Evolutionary conservation across 2,329 filamentous ascomycete species (phyloP).

Genomic region (Drechmeria coniospora): DNA sequence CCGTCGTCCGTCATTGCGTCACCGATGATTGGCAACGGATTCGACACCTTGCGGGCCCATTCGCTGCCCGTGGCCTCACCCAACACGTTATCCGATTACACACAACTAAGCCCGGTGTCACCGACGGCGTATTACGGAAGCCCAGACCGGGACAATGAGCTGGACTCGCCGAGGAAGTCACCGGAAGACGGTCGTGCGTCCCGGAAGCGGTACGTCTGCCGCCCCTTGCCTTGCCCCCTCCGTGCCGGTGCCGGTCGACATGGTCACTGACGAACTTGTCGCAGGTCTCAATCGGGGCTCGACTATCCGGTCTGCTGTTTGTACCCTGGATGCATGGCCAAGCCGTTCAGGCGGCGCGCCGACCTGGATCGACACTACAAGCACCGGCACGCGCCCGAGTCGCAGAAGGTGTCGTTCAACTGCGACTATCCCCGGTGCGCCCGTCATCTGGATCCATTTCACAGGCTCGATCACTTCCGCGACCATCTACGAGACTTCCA

Average conservation of each 20-base stretch:
- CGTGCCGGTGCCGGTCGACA: not conserved
- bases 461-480: constrained; percentile 39
- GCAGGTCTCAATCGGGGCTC: constrained; percentile 7
- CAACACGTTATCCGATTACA: not conserved
- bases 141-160: constrained; percentile 6
- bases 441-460: constrained; percentile 30
- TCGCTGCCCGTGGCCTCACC: constrained; percentile 3
- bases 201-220: constrained; percentile 6
- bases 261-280: not conserved
- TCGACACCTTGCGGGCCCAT: constrained; percentile 7
- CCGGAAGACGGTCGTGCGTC: constrained; percentile 4
- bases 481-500: constrained; percentile 42
- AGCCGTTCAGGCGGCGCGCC: constrained; percentile 34
- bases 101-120: constrained; percentile 4
- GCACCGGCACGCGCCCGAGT: constrained; percentile 28
- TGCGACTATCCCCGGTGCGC: constrained; percentile 38
- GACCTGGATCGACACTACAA: constrained; percentile 38
- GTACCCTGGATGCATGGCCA: constrained; percentile 23
- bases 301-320: constrained; percentile 24
- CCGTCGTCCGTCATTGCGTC: constrained; percentile 13
- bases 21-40: constrained; percentile 7
- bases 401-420: constrained; percentile 24
- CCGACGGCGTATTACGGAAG: constrained; percentile 5
- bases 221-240: too few species aligned
- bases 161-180: constrained; percentile 5